phyloP scores from a whole-genome alignment of 768 basidiomycete genomes.

The Cystobasidium onofrii region DNA sequence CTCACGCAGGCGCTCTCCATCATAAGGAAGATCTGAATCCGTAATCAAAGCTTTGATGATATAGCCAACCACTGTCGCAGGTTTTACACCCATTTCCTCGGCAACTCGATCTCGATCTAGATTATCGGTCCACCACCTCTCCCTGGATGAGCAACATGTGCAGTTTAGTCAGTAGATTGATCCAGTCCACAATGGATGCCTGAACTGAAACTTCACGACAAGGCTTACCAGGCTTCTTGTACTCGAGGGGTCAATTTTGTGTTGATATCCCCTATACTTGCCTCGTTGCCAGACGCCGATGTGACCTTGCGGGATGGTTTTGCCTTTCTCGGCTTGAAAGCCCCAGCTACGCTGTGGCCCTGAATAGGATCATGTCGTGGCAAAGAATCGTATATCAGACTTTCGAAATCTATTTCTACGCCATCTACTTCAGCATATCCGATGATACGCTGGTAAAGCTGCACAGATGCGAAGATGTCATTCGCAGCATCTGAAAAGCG shows the following conservation, averaged over 20 bases:
- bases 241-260: background rate
- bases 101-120: background rate
- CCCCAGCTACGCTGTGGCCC: background rate
- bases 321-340: background rate
- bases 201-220: too few relatives aligned
- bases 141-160: background rate
- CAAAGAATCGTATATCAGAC: background rate
- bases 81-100: background rate
- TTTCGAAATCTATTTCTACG: background rate
- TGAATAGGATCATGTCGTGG: background rate
- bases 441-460: slow-evolving; percentile 1
- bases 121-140: background rate
- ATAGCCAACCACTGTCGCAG: background rate
- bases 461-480: slow-evolving; percentile 12
- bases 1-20: background rate
- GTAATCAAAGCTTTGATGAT: background rate
- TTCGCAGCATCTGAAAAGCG: slow-evolving; percentile 6
- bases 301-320: too few relatives aligned
- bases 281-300: background rate
- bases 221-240: slow-evolving; percentile 11
- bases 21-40: background rate
- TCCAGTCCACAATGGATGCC: too few relatives aligned
- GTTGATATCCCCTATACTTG: background rate
- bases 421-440: slow-evolving; percentile 6
- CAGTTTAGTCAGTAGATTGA: too few relatives aligned